Evolutionary conservation across 306 rosid species (phyloP).

Genomic region (Arachis hypogaea): DNA sequence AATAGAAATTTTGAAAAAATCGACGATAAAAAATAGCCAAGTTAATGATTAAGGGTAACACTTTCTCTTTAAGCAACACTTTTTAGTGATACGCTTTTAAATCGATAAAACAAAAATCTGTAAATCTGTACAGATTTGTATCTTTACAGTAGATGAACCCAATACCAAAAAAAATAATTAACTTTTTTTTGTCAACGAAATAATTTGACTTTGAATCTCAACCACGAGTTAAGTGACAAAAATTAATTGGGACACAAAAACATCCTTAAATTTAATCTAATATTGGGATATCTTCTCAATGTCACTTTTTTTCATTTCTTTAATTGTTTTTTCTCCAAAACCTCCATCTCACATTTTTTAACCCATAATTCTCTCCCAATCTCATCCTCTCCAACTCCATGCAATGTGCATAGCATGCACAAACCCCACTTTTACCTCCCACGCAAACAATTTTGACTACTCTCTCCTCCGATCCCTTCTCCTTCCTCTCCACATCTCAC

Average conservation of each 20-base stretch:
- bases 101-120: no score
- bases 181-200: no score
- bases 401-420: conserved; percentile 21
- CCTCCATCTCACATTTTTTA: background rate
- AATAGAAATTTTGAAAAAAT: no score
- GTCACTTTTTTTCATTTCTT: background rate
- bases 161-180: no score
- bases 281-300: background rate
- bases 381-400: conserved; percentile 27
- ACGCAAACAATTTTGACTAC: conserved; percentile 1
- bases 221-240: conserved; percentile 3
- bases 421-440: background rate
- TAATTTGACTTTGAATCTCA: background rate
- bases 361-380: conserved; percentile 27
- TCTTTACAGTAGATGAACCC: no score
- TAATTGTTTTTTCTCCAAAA: no score
- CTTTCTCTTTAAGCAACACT: no score
- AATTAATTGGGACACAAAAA: conserved; percentile 22
- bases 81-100: no score
- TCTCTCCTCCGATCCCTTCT: conserved; percentile 16
- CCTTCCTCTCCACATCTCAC: conserved; percentile 10
- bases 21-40: no score
- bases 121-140: no score
- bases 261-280: background rate
- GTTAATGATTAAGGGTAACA: no score